Evolutionary conservation across 768 basidiomycete species (phyloP).

Genomic region (Steccherinum ochraceum): DNA sequence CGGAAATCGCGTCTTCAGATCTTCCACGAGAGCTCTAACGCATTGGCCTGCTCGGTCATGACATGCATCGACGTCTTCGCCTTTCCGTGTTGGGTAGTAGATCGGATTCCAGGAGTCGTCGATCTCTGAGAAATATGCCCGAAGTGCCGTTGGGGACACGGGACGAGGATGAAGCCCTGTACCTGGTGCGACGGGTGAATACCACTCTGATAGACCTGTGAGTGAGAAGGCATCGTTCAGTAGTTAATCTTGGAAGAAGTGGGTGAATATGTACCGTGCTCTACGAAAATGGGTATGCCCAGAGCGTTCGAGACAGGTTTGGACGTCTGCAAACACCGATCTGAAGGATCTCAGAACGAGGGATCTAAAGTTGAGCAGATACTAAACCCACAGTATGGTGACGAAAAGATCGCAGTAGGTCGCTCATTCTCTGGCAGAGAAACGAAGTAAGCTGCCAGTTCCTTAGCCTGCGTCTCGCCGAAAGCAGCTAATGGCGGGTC

Average conservation of each 20-base stretch:
- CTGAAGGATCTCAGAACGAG: conserved; percentile 29
- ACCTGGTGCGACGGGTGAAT: conserved; percentile 58
- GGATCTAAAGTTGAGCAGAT: not conserved
- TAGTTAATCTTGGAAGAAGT: not conserved
- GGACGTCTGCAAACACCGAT: conserved; percentile 84
- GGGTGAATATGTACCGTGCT: conserved; percentile 51
- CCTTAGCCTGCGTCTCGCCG: conserved; percentile 70
- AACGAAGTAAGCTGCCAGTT: conserved; percentile 59
- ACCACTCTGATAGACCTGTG: conserved; percentile 73
- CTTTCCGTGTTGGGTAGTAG: conserved; percentile 66
- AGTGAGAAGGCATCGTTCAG: not conserved
- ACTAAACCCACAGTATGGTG: conserved; percentile 62
- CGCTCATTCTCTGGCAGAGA: conserved; percentile 58
- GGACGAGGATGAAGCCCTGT: conserved; percentile 78
- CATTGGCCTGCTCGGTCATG: conserved; percentile 55
- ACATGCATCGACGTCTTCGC: conserved; percentile 58
- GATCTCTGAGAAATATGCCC: conserved; percentile 49
- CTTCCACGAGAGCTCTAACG: conserved; percentile 43
- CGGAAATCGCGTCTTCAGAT: conserved; percentile 39
- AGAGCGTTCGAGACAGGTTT: conserved; percentile 57
- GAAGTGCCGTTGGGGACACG: conserved; percentile 45
- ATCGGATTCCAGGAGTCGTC: conserved; percentile 60
- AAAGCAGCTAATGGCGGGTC: conserved; percentile 71
- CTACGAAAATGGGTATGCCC: conserved; percentile 64
- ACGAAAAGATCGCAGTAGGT: conserved; percentile 78